Percentiles rank a stretch among this genome's conserved stretches.
Conservation (phyloP, 2,329 filamentous ascomycete species). For the Aspergillus niger region DNA sequence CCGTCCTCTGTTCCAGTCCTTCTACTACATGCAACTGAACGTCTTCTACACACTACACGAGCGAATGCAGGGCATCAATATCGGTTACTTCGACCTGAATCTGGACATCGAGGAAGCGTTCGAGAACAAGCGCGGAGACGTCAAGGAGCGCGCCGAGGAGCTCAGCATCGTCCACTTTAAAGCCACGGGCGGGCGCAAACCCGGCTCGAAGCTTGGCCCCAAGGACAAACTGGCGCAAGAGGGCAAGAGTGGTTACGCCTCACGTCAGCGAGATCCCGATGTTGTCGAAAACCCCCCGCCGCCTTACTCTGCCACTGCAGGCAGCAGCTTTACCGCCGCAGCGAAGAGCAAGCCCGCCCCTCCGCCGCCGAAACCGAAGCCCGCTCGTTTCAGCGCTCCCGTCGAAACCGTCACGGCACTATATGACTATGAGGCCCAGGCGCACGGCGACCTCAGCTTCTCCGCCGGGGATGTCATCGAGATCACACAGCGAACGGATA, state of each 20-base stretch:
- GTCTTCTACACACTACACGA: constrained; percentile 98
- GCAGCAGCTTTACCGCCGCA: constrained; percentile 50
- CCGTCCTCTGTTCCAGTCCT: constrained; percentile 93
- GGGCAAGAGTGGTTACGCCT: constrained; percentile 35
- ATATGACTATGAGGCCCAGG: constrained; percentile 95
- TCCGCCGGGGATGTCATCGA: constrained; percentile 86
- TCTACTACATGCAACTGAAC: constrained; percentile 99
- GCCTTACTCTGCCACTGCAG: constrained; percentile 63
- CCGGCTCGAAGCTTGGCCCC: constrained; percentile 34
- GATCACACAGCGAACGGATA: constrained; percentile 77
- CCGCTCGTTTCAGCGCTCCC: constrained; percentile 68
- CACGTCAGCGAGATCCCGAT: constrained; percentile 44
- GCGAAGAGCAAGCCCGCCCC: constrained; percentile 69
- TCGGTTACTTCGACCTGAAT: constrained; percentile 94
- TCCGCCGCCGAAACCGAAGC: constrained; percentile 80
- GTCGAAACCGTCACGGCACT: constrained; percentile 84
- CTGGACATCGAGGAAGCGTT: constrained; percentile 91
- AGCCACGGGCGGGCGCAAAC: constrained; percentile 67
- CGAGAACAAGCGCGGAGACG: constrained; percentile 81
- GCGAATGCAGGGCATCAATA: constrained; percentile 95
- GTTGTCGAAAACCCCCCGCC: constrained; percentile 66
- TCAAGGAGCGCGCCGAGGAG: constrained; percentile 83
- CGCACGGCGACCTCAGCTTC: constrained; percentile 92
- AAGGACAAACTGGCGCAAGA: constrained; percentile 43
- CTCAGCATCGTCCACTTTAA: constrained; percentile 89